A percentile compares a stretch with the other conserved stretches of the same genome.
These are phyloP conservation scores for Tuber indicum DNA, from an alignment of 495 filamentous ascomycete species.

Conservation along the genomic window DNA sequence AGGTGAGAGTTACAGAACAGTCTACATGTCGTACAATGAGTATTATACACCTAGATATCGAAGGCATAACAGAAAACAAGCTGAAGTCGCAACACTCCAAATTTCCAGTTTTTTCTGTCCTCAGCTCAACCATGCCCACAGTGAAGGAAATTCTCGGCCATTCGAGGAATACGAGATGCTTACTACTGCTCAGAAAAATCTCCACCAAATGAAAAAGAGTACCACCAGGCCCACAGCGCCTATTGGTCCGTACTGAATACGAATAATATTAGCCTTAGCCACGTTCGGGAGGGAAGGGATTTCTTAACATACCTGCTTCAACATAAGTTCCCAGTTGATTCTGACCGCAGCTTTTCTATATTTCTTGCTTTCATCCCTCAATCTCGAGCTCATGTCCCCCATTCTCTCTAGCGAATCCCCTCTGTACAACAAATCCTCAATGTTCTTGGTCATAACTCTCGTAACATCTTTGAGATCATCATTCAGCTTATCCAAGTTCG, in stretches of 20 bases:
- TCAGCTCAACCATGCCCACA: slow-evolving; percentile 11
- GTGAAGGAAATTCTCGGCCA: slow-evolving; percentile 7
- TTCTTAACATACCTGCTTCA: slow-evolving; percentile 67
- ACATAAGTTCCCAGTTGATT: slow-evolving; percentile 95
- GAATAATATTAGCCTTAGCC: slow-evolving; percentile 3
- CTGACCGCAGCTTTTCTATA: slow-evolving; percentile 86
- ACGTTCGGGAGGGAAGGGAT: background rate
- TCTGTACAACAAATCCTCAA: slow-evolving; percentile 92
- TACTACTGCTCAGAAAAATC: slow-evolving; percentile 63
- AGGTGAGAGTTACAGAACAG: background rate
- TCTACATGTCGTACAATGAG: slow-evolving; percentile 7
- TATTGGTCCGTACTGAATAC: slow-evolving; percentile 72
- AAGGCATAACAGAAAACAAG: slow-evolving; percentile 5
- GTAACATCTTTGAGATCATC: slow-evolving; percentile 96
- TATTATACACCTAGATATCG: slow-evolving; percentile 23
- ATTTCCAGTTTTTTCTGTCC: background rate
- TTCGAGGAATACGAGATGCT: slow-evolving; percentile 17
- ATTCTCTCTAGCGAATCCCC: slow-evolving; percentile 93
- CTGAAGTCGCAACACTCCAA: slow-evolving; percentile 12
- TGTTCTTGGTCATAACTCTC: slow-evolving; percentile 99
- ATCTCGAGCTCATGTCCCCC: slow-evolving; percentile 81
- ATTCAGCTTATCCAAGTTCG: slow-evolving; percentile 83
- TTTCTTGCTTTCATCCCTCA: slow-evolving; percentile 89
- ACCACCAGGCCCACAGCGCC: slow-evolving; percentile 71
- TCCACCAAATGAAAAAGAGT: slow-evolving; percentile 79